Conservation (phyloP, 2,329 filamentous ascomycete species). For the Septoria linicola region DNA sequence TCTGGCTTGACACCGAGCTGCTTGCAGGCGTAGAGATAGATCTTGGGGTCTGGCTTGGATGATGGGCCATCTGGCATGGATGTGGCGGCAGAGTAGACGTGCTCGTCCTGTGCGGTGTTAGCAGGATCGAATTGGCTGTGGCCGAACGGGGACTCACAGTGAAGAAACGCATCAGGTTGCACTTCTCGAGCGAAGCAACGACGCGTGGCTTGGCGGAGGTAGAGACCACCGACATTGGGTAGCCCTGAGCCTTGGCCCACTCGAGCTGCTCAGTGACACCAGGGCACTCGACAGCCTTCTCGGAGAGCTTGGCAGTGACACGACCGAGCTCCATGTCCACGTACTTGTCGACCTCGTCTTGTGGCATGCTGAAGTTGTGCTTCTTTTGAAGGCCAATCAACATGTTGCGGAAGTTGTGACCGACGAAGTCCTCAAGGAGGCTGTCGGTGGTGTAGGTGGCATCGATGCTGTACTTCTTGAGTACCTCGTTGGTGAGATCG, state of each 20-base stretch:
- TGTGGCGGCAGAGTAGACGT: conserved; percentile 79
- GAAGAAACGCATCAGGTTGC: conserved; percentile 78
- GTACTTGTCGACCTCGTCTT: conserved; percentile 70
- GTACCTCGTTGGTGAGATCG: conserved; percentile 82
- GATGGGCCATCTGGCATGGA: conserved; percentile 71
- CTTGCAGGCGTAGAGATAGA: conserved; percentile 78
- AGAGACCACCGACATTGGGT: conserved; percentile 76
- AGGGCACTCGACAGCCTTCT: conserved; percentile 38
- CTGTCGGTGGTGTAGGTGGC: conserved; percentile 73
- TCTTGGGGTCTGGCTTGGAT: conserved; percentile 85
- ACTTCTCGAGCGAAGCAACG: conserved; percentile 73
- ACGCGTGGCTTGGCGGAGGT: conserved; percentile 78
- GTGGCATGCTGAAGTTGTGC: conserved; percentile 68
- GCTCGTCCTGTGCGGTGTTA: conserved; percentile 46
- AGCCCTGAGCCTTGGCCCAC: conserved; percentile 56
- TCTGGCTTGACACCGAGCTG: conserved; percentile 67
- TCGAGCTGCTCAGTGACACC: conserved; percentile 64
- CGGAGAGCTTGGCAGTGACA: conserved; percentile 72
- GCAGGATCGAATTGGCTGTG: background rate
- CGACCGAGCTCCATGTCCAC: conserved; percentile 76
- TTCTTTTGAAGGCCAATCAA: conserved; percentile 72
- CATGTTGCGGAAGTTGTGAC: conserved; percentile 94
- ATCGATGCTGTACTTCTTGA: conserved; percentile 62
- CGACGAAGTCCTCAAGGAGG: conserved; percentile 83
- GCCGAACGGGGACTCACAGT: conserved; percentile 30